These are phyloP conservation scores for Haematococcus lacustris DNA, from an alignment of 139 green algal genomes.

Conservation along the genomic window DNA sequence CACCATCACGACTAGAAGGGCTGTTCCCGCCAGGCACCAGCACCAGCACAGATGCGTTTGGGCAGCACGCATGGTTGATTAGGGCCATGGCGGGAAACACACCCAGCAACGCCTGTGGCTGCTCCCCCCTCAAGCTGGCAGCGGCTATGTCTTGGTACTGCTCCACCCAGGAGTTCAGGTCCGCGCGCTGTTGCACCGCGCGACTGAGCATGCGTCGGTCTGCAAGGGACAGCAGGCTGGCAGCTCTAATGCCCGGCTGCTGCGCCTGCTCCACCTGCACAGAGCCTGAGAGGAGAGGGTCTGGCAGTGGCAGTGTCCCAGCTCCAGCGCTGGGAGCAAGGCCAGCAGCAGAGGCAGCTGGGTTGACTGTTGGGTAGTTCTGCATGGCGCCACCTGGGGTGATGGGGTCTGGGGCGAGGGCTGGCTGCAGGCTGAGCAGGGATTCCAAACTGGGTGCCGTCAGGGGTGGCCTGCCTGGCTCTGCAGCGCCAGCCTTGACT, in stretches of 20 bases:
- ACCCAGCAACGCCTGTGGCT: not conserved
- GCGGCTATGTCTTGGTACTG: not conserved
- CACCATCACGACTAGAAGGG: too few relatives aligned
- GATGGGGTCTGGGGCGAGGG: too few relatives aligned
- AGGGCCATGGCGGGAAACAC: not conserved
- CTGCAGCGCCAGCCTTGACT: too few relatives aligned
- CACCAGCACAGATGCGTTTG: not conserved
- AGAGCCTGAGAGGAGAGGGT: not conserved
- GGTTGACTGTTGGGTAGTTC: not conserved
- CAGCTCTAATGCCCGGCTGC: not conserved
- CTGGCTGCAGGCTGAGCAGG: too few relatives aligned
- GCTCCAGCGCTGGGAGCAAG: not conserved
- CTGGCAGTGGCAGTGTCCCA: not conserved
- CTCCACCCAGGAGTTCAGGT: not conserved
- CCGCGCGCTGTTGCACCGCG: not conserved
- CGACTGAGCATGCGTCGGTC: not conserved
- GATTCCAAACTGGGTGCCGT: too few relatives aligned
- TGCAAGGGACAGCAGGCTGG: too few relatives aligned
- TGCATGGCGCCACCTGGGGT: too few relatives aligned
- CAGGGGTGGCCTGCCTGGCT: too few relatives aligned
- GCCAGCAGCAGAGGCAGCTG: not conserved
- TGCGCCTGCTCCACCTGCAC: not conserved
- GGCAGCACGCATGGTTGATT: not conserved
- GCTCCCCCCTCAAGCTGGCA: not conserved
- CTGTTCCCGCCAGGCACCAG: too few relatives aligned